phyloP scores from a whole-genome alignment of 768 basidiomycete species.

The Tubosaeta sp. region DNA sequence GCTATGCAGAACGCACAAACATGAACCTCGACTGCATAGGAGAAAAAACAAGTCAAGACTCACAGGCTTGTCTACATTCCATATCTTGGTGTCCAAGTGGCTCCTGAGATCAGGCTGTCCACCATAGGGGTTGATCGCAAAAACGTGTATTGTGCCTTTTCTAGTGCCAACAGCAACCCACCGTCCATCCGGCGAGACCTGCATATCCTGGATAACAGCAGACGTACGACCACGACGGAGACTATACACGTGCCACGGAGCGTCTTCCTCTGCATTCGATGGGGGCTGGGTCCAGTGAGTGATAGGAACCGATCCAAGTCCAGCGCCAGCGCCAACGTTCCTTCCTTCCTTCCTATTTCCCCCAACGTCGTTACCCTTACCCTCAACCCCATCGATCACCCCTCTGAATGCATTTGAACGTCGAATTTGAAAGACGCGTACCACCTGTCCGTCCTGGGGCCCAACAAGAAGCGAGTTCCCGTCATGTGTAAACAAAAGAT shows the following conservation, averaged over 20 bases:
- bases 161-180: constrained; percentile 69
- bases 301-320: not conserved
- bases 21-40: not conserved
- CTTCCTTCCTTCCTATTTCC: constrained; percentile 2
- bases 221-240: constrained; percentile 69
- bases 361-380: not conserved
- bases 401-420: constrained; percentile 17
- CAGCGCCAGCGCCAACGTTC: constrained; percentile 4
- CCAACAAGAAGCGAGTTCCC: constrained; percentile 44
- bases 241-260: constrained; percentile 59
- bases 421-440: constrained; percentile 45
- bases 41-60: constrained; percentile 16
- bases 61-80: constrained; percentile 48
- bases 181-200: constrained; percentile 45
- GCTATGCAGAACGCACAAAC: constrained; percentile 29
- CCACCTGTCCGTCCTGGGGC: constrained; percentile 51
- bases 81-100: constrained; percentile 55
- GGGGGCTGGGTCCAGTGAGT: constrained; percentile 1
- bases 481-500: too few species aligned
- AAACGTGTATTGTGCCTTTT: constrained; percentile 66
- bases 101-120: constrained; percentile 60
- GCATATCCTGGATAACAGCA: constrained; percentile 54
- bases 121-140: constrained; percentile 73
- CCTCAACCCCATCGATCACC: not conserved
- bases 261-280: constrained; percentile 11